Base-by-base conservation (phyloP, 768 basidiomycete species). In the Scleroderma citrinum region DNA sequence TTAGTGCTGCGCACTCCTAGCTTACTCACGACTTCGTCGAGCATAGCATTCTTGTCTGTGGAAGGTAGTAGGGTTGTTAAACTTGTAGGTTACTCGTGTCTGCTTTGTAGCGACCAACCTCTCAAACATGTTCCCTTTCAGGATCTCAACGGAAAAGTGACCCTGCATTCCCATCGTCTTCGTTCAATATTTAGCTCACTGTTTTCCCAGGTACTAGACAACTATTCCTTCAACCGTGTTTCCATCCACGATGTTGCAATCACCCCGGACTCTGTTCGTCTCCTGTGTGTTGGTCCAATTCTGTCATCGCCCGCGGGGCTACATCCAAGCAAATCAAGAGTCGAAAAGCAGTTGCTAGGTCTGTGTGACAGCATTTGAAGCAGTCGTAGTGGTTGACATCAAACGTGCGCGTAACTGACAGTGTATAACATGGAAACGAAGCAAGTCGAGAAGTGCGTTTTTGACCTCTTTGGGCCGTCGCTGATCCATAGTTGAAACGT, bases 291-390 rank as follows among this genome's bases (percentile, higher is more conserved):
- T 26, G 86, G 82, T 1, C 83, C 82, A 6, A 64, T 88, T 30
- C 67, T 82, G n/a, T 68, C 74, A 47, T 86, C 85, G 5, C 75
- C 76, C 1, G 74, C 72, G 43, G 82, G 83, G 10, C 64, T 85
- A 21, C 76, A 80, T 35, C 86, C 87, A 7, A 84, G 78, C 61
- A 86, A 79, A 66, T 85, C 83, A 17, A 70, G 80, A 38, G 69
- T 68, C 19, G 87, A 88, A 63, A 89, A 87, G 55, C 79, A 83
- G n/a, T 74, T 89, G 19, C 74, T 85, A 50, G 83, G 86, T 85
- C 57, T 24, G 78, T 59, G 30, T 44, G 31, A 31, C 19, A 19
- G 3, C 34, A 5, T 38, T 12, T 12, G 34, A 38, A 26, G 46
- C 26, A 4, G 2, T 16, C 29, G 10, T 12, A 14, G 23, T 0